Conservation (phyloP, 129 eudicot species). For the Silybum marianum region DNA sequence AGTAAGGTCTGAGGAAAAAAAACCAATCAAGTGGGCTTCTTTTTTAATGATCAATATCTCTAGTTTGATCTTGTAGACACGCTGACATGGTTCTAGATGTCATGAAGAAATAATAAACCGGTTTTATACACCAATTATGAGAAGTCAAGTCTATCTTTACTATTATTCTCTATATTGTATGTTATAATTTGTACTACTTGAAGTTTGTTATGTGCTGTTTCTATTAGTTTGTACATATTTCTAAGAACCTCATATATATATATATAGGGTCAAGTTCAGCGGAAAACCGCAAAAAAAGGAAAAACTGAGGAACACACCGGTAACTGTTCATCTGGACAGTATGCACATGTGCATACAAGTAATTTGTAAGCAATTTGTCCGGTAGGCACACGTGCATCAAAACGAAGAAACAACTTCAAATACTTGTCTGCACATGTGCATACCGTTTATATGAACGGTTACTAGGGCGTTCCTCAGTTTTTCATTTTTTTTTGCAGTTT, state of each 20-base stretch:
- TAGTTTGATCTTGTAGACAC: background rate
- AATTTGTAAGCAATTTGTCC: too few relatives aligned
- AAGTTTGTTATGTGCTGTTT: background rate
- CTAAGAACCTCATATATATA: background rate
- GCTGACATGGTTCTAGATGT: background rate
- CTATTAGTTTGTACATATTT: background rate
- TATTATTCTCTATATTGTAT: background rate
- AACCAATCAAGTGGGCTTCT: background rate
- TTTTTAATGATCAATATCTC: background rate
- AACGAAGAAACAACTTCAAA: too few relatives aligned
- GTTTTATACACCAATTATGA: background rate
- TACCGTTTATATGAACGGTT: too few relatives aligned
- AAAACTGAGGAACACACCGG: too few relatives aligned
- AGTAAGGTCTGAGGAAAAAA: conserved; percentile 2
- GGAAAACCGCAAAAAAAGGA: too few relatives aligned
- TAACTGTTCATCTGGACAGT: too few relatives aligned
- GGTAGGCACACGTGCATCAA: too few relatives aligned
- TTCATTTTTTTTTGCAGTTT: too few relatives aligned
- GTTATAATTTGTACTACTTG: background rate
- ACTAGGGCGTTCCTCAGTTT: too few relatives aligned
- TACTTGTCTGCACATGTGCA: too few relatives aligned
- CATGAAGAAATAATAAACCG: background rate
- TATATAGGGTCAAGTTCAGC: too few relatives aligned
- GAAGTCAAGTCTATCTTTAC: background rate
- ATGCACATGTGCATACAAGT: too few relatives aligned